These are phyloP conservation scores for Schoenoplectus tabernaemontani DNA, from an alignment of 202 grass and related monocot species.

Conservation along the genomic window DNA sequence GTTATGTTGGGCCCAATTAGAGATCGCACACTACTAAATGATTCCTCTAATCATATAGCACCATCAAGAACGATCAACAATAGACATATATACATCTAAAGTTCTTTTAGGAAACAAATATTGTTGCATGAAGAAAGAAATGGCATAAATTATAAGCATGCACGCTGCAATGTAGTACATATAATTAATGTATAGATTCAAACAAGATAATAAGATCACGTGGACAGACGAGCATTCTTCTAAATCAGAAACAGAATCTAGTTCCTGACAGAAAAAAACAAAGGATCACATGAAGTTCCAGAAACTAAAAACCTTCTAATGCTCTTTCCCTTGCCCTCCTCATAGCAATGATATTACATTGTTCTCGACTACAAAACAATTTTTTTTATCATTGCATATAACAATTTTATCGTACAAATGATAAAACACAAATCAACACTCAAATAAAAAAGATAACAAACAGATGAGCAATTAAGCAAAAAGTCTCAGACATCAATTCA, in stretches of 20 bases:
- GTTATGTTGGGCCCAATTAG: too few relatives aligned
- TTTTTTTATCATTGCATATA: neutral
- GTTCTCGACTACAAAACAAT: neutral
- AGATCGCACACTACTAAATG: too few relatives aligned
- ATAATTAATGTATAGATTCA: too few relatives aligned
- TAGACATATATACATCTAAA: too few relatives aligned
- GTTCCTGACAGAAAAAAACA: neutral
- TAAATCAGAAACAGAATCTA: neutral
- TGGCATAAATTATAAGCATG: too few relatives aligned
- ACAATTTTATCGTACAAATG: neutral
- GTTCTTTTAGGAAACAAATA: too few relatives aligned
- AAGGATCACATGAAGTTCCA: neutral
- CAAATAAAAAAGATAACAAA: neutral
- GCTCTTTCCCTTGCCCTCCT: neutral
- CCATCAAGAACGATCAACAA: too few relatives aligned
- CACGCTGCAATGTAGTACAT: too few relatives aligned
- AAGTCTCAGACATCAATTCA: neutral
- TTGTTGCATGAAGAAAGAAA: too few relatives aligned
- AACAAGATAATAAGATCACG: too few relatives aligned
- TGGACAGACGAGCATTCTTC: neutral
- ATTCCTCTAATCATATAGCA: too few relatives aligned
- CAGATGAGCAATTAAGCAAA: neutral
- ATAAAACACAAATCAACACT: neutral
- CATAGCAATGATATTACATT: neutral
- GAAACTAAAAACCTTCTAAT: neutral